Percentiles rank a stretch among this genome's conserved stretches.
phyloP scores from a whole-genome alignment of 2,329 filamentous ascomycete species.

The Fusarium siculi region DNA sequence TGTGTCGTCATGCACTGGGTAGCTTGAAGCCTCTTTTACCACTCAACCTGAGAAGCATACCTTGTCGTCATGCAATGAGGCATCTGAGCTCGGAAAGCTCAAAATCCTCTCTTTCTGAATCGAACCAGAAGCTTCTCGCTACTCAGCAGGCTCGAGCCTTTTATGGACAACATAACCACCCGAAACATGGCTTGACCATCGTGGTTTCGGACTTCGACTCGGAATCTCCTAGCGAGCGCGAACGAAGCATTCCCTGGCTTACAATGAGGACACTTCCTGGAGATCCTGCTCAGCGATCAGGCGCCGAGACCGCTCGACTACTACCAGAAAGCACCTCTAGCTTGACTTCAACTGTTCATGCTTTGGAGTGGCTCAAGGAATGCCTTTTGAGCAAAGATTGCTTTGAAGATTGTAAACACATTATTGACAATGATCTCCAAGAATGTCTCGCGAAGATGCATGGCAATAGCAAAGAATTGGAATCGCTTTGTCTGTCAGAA shows the following conservation, averaged over 20 bases:
- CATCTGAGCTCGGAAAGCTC: not conserved
- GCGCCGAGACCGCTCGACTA: accelerated
- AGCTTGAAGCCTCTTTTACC: not conserved
- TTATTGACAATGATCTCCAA: not conserved
- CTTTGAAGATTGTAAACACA: not conserved
- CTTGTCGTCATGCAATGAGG: not conserved
- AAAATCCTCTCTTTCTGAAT: accelerated
- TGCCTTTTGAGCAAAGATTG: not conserved
- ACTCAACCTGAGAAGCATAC: not conserved
- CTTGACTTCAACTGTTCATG: not conserved
- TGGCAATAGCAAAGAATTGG: accelerated
- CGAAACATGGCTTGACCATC: not conserved
- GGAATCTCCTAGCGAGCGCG: accelerated
- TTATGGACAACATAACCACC: not conserved
- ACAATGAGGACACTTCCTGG: not conserved
- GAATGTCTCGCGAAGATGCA: accelerated
- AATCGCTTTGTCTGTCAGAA: accelerated
- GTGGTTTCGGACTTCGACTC: not conserved
- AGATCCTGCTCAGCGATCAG: not conserved
- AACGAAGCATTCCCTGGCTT: not conserved
- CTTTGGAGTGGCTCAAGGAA: not conserved
- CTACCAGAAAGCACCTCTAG: not conserved
- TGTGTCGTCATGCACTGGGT: not conserved
- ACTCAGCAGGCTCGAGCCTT: not conserved
- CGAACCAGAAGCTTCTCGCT: not conserved